Percentiles rank a stretch among this genome's conserved stretches.
These are phyloP conservation scores for Backusella morwellensis DNA, from an alignment of 192 early-diverging fungal genomes.

Conservation along the genomic window DNA sequence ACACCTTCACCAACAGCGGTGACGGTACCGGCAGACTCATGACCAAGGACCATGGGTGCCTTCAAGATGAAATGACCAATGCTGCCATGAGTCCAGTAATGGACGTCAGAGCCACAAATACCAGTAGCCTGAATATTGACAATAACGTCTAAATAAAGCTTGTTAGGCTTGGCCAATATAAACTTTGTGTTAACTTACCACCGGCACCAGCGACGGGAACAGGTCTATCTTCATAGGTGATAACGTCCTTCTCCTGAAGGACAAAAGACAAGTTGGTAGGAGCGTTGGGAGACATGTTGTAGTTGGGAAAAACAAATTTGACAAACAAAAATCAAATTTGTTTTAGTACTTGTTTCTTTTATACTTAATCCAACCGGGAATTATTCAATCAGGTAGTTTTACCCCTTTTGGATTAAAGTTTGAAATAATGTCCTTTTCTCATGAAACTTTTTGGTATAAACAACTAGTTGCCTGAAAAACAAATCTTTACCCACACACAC, in stretches of 20 bases:
- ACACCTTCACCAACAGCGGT: conserved; percentile 35
- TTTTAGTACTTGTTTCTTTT: neutral
- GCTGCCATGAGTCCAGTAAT: conserved; percentile 42
- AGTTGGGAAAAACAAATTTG: neutral
- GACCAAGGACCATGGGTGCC: conserved; percentile 43
- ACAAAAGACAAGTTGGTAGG: conserved; percentile 15
- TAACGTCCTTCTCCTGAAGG: conserved; percentile 27
- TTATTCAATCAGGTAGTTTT: neutral
- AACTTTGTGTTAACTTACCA: conserved; percentile 14
- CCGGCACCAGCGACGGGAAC: conserved; percentile 24
- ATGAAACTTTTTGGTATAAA: neutral
- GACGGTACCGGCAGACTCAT: conserved; percentile 43
- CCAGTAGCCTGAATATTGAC: conserved; percentile 43
- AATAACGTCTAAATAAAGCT: conserved; percentile 30
- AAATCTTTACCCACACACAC: neutral
- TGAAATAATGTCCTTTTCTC: neutral
- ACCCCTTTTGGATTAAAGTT: conserved; percentile 1
- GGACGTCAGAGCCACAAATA: conserved; percentile 47
- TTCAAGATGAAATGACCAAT: conserved; percentile 35
- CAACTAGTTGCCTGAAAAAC: neutral
- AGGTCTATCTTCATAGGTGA: conserved; percentile 28
- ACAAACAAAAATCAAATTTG: neutral
- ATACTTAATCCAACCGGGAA: neutral
- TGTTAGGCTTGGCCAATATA: neutral
- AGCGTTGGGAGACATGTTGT: conserved; percentile 9